Conservation (phyloP, 768 basidiomycete species). For the Daedalea quercina region DNA sequence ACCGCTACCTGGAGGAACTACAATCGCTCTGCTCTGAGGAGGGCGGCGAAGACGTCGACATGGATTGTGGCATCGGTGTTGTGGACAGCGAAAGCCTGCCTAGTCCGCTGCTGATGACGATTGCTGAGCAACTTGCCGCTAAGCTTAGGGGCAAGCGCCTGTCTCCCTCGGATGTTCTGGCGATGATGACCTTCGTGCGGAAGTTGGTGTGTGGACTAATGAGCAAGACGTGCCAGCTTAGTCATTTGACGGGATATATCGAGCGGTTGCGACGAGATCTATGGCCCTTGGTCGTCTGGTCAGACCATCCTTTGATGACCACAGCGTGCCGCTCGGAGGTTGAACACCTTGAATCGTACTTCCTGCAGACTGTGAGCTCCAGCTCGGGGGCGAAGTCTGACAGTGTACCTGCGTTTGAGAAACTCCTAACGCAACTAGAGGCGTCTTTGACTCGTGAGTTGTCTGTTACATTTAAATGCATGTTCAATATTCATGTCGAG, state of each 20-base stretch:
- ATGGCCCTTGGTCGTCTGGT: slow-evolving; percentile 29
- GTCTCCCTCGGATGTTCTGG: slow-evolving; percentile 53
- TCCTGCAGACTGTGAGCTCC: background rate
- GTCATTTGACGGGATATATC: slow-evolving; percentile 24
- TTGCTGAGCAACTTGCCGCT: slow-evolving; percentile 71
- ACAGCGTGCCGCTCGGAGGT: slow-evolving; percentile 27
- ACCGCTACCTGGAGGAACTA: slow-evolving; percentile 78
- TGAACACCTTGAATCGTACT: slow-evolving; percentile 26
- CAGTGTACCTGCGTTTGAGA: slow-evolving; percentile 23
- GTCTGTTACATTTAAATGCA: background rate
- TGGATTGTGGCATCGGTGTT: slow-evolving; percentile 2
- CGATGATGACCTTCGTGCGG: slow-evolving; percentile 58
- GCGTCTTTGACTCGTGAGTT: slow-evolving; percentile 41
- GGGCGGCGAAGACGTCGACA: background rate
- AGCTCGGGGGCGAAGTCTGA: background rate
- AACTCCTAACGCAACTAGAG: slow-evolving; percentile 41
- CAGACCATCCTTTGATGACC: slow-evolving; percentile 27
- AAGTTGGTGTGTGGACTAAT: slow-evolving; percentile 52
- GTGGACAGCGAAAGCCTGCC: slow-evolving; percentile 32
- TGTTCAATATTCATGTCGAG: background rate
- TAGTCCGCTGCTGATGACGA: slow-evolving; percentile 74
- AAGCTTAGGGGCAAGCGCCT: slow-evolving; percentile 54
- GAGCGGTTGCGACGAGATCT: slow-evolving; percentile 27
- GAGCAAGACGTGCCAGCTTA: slow-evolving; percentile 43
- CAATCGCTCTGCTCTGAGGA: slow-evolving; percentile 24